phyloP scores from a whole-genome alignment of 495 filamentous ascomycete species.

The Lasiosphaeria miniovina region DNA sequence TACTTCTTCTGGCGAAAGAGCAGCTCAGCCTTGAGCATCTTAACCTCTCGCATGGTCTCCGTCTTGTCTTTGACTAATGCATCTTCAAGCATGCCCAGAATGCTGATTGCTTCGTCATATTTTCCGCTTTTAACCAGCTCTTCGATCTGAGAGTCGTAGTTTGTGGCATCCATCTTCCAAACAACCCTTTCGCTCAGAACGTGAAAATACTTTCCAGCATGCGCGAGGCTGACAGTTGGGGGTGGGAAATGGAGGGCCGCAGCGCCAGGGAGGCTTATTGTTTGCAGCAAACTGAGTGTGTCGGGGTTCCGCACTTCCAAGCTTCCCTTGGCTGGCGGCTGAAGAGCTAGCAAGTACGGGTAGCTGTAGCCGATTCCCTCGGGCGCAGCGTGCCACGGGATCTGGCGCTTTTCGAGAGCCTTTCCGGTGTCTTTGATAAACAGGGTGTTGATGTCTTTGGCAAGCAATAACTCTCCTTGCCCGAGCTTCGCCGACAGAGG shows the following conservation, averaged over 20 bases:
- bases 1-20: constrained; percentile 83
- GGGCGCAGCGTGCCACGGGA: constrained; percentile 86
- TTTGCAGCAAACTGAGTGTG: constrained; percentile 82
- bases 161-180: constrained; percentile 93
- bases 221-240: constrained; percentile 84
- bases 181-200: constrained; percentile 84
- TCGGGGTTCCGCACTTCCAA: constrained; percentile 92
- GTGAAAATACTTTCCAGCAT: constrained; percentile 92
- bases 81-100: constrained; percentile 87
- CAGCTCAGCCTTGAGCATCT: constrained; percentile 83
- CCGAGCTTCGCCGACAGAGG: constrained; percentile 79
- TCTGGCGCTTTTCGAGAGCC: constrained; percentile 76
- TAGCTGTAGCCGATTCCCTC: constrained; percentile 93
- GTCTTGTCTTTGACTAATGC: constrained; percentile 82
- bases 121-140: constrained; percentile 71
- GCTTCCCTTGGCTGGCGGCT: constrained; percentile 76
- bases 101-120: constrained; percentile 89
- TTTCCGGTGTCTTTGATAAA: constrained; percentile 85
- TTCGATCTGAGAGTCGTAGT: constrained; percentile 89
- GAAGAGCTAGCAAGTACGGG: constrained; percentile 87
- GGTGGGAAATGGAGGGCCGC: constrained; percentile 88
- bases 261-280: constrained; percentile 74
- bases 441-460: constrained; percentile 92
- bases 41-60: constrained; percentile 73
- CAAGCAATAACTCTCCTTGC: constrained; percentile 80